Base-by-base conservation (phyloP, 23 red algal species). In the Chondrus crispus region DNA sequence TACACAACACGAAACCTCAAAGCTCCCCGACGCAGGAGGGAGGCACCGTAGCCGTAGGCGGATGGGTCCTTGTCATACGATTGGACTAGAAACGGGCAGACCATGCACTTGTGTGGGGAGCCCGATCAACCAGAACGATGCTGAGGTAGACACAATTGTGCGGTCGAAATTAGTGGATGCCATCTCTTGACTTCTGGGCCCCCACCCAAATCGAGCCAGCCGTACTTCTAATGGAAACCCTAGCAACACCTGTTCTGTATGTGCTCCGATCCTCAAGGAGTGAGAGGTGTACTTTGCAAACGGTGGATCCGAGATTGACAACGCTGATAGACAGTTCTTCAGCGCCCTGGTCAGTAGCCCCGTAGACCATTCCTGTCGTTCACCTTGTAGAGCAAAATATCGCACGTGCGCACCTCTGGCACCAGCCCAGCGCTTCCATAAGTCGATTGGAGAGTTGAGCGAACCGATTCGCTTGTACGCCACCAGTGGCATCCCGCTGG, bases 241-340 rank as follows among this genome's bases (percentile, higher is more conserved):
- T 43, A 85, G 41, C 19, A 85, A 85, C 1, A 69, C 62, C 48
- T 68, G 28, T 1, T 85, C 81, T 45, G 1, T 85, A 46, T 85
- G 81, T 3, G 46, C 52, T 41, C 81, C 81, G 0, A 69, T 69
- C 30, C 58, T 1, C 3, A 85, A 46, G 43, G 58, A 85, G 46
- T 85, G 81, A 18, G 58, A 85, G 20, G 1, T 62, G 46, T 60
- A 69, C 58, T 85, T 69, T 37, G 4, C 1, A 32, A 1, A 1
- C 14, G 58, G 33, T 11, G 81, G 55, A 37, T 53, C n/a, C 2
- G 30, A 32, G 42, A 85, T 68, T 9, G 43, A 3, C 3, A 85
- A 36, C 16, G 58, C 29, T 1, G 6, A n/a, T 45, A 85, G 46
- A 40, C 52, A 60, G 32, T 41, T 41, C 20, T 58, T 12, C 1